A percentile compares a stretch with the other conserved stretches of the same genome.
These are phyloP conservation scores for Boletus reticulatus DNA, from an alignment of 768 basidiomycete species.

Conservation along the genomic window DNA sequence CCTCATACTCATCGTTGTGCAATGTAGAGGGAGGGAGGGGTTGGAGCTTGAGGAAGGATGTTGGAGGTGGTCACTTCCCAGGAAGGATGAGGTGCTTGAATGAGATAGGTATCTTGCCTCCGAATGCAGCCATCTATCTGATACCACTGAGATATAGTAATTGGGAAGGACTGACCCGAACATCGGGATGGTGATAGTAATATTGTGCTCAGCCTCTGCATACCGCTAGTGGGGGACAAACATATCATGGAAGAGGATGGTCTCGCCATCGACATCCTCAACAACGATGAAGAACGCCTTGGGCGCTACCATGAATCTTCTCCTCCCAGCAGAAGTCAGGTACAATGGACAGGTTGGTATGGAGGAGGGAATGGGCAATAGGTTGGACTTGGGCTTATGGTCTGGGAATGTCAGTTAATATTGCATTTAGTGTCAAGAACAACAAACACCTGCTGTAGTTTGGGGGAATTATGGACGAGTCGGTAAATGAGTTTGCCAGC, in stretches of 20 bases:
- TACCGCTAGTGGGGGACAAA: conserved; percentile 61
- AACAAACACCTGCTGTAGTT: conserved; percentile 64
- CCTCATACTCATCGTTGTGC: too few relatives aligned
- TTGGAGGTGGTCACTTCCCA: too few relatives aligned
- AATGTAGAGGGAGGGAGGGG: too few relatives aligned
- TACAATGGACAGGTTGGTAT: conserved; percentile 88
- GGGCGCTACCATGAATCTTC: conserved; percentile 78
- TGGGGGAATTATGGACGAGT: conserved; percentile 60
- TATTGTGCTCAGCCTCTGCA: conserved; percentile 89
- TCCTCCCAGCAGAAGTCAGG: conserved; percentile 99
- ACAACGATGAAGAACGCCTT: conserved; percentile 94
- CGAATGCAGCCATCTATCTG: too few relatives aligned
- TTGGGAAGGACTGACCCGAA: conserved; percentile 84
- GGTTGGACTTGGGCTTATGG: conserved; percentile 74
- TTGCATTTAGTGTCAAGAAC: neutral
- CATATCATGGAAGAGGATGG: conserved; percentile 21
- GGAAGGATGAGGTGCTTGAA: too few relatives aligned
- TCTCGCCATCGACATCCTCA: conserved; percentile 96
- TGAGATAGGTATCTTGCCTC: too few relatives aligned
- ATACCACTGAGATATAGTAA: too few relatives aligned
- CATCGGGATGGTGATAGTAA: conserved; percentile 95
- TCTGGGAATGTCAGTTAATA: conserved; percentile 34
- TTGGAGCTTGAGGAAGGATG: too few relatives aligned
- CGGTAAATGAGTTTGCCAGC: conserved; percentile 85
- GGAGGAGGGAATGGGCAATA: conserved; percentile 88